Evolutionary conservation across 116 monocot genomes (phyloP), one percentile per base, ranked within the genome.

Genomic region (Dioscorea cayenensis): DNA sequence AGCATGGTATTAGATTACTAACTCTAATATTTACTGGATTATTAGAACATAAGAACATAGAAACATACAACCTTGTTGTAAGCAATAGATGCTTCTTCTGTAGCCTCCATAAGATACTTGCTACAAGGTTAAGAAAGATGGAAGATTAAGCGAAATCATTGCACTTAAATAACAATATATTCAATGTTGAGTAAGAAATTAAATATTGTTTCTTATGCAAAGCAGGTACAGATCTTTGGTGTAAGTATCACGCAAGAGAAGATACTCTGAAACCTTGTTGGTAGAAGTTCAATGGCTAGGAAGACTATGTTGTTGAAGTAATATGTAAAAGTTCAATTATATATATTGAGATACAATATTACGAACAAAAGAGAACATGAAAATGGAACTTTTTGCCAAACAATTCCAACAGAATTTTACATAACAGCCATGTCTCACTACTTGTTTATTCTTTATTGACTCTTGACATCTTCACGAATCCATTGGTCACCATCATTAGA

Each of bases 241-340:
- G 67, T 97, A 97, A 62, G 97, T 97, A 64, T 90, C 90, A 60
- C 86, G 77, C 81, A 97, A 78, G 61, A 97, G 93, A 79, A 93
- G 80, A 82, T 93, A 81, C 79, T 97, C 97, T 71, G 93, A 72
- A 70, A 84, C 85, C 72, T 93, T 97, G 66, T 58, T 36, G 76
- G 12, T 25, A 71, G n/a, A 58, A 71, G 52, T 55, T 55, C 52
- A 55, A 4, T 14, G 16, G 4, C 14, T 17, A 17, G n/a, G n/a
- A n/a, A n/a, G n/a, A n/a, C n/a, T n/a, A n/a, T n/a, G n/a, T n/a
- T n/a, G n/a, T n/a, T n/a, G n/a, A n/a, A n/a, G n/a, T n/a, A n/a
- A n/a, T n/a, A n/a, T n/a, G n/a, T n/a, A n/a, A n/a, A n/a, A n/a
- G n/a, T n/a, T n/a, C n/a, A n/a, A n/a, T n/a, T n/a, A n/a, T n/a